Base-by-base conservation (phyloP, 805 yeast species). In the Myxozyma geophila region DNA sequence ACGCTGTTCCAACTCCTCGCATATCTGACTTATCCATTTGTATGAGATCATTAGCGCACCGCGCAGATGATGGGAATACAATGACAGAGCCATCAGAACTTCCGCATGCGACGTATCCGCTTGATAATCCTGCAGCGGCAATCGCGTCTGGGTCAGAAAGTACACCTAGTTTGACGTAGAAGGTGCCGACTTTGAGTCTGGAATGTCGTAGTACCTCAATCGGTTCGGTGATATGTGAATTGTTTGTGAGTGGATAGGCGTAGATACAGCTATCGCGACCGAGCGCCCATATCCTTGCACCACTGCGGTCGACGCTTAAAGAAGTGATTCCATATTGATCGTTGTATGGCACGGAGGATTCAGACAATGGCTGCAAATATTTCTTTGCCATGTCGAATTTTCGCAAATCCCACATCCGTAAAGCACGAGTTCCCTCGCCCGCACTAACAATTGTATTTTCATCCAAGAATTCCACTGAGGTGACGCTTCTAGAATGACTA, bases 351-450 rank as follows among this genome's bases (percentile, higher is more conserved):
- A 15, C 47, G 3, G 28, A 7, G 13, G 60, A 43, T 28, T 65
- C 53, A 2, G 41, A 19, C 8, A 36, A 15, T 2, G 68, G 67
- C 39, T n/a, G 57, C 35, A 48, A 9, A 15, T 44, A 56, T 21
- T 17, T n/a, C 21, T 23, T 55, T 21, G 35, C 44, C 28, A 28
- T 12, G 10, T 35, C 43, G 13, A 59, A 2, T 39, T 59, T 62
- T 35, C 68, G 52, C 12, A 62, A 15, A 44, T 65, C 68, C 66
- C 66, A 65, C 10, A 59, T 19, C 13, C 60, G 28, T 7, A 62
- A n/a, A 7, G 40, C 39, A 5, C 59, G 41, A 17, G 62, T 51
- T n/a, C 49, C 60, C 36, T 65, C 68, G 17, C 65, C 64, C 12
- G 56, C 68, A 48, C 60, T 54, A 35, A 65, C 47, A 7, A 65